A percentile compares a stretch with the other conserved stretches of the same genome.
These are phyloP conservation scores for Apocynum venetum DNA, from an alignment of 257 asterid species.

Conservation along the genomic window DNA sequence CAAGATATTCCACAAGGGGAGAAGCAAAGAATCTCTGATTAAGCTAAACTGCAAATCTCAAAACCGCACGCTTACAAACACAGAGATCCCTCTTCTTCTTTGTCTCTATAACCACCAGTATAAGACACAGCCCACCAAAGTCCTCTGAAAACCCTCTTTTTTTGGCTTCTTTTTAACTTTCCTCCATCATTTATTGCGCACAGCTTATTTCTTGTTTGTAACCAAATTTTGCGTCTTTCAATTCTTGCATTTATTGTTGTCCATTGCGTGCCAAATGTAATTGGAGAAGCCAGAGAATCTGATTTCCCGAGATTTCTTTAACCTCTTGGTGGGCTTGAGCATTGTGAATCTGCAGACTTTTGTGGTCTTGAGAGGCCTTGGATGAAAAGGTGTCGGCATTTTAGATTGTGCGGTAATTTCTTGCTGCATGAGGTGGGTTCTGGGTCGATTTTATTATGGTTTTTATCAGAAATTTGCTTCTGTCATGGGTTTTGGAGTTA, in stretches of 20 bases:
- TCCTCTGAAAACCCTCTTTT: slow-evolving; percentile 13
- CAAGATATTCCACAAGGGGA: slow-evolving; percentile 3
- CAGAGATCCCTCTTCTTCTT: slow-evolving; percentile 7
- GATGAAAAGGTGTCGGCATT: neutral
- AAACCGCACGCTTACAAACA: slow-evolving; percentile 14
- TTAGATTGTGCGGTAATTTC: slow-evolving; percentile 7
- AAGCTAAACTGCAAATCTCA: slow-evolving; percentile 10
- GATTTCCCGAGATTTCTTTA: slow-evolving; percentile 17
- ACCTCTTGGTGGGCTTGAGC: slow-evolving; percentile 9
- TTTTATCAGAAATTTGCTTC: slow-evolving; percentile 22
- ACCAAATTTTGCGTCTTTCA: neutral
- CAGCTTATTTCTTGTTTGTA: slow-evolving; percentile 1
- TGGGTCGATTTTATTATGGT: slow-evolving; percentile 24
- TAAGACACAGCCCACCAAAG: slow-evolving; percentile 7
- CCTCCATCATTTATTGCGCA: slow-evolving; percentile 2
- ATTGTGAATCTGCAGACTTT: slow-evolving; percentile 1
- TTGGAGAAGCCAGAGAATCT: slow-evolving; percentile 14
- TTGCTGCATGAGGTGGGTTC: slow-evolving; percentile 22
- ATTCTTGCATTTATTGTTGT: slow-evolving; percentile 4
- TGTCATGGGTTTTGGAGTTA: slow-evolving; percentile 19
- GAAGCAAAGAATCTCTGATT: slow-evolving; percentile 27
- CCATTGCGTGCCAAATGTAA: slow-evolving; percentile 11
- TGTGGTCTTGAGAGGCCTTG: neutral
- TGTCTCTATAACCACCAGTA: neutral
- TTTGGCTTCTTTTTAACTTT: neutral